Base-by-base conservation (phyloP, 176 grass and related monocot genomes). In the Tuctoria greenei region DNA sequence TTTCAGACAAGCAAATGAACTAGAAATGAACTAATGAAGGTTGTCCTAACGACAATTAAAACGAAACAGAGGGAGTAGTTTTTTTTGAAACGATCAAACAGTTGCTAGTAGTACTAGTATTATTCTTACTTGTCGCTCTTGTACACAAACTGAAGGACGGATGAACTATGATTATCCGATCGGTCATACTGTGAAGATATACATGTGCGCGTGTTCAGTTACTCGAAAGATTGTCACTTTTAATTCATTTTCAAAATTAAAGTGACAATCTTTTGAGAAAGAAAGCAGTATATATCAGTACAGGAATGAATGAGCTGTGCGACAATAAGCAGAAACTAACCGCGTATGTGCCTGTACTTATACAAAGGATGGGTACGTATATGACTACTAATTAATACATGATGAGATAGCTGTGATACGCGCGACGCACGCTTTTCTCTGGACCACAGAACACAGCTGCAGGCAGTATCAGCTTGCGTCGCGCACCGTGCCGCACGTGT, bases 371-470 rank as follows among this genome's bases (percentile, higher is more conserved):
- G 46, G 20, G 49, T 49, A 47, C 15, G 12, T 25, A 25, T 24
- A 25, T 9, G 21, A 10, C 8, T 10, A 9, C 34, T 73, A 69
- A 51, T 62, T 52, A 74, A 74, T 60, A 4, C 23, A 18, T 11
- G 59, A 40, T 43, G 69, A n/a, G n/a, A 63, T 81, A 31, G 36
- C 69, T 46, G 47, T 24, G 4, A 38, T 66, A 50, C 15, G 46
- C 16, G 59, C 55, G 73, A 59, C 52, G n/a, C 67, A 11, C 16
- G 14, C 52, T 14, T n/a, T n/a, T n/a, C n/a, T 2, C 23, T 47
- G 42, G 66, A 47, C 66, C 66, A 47, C 66, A 9, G 12, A 16
- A 4, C 5, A 4, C 14, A 6, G 31, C 35, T 67, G 11, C 65
- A 23, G 20, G n/a, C 40, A 66, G 7, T 25, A 16, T 67, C 65